Evolutionary conservation across 768 basidiomycete genomes (phyloP), one percentile per base, ranked within the genome.

Genomic region (Piloderma croceum): DNA sequence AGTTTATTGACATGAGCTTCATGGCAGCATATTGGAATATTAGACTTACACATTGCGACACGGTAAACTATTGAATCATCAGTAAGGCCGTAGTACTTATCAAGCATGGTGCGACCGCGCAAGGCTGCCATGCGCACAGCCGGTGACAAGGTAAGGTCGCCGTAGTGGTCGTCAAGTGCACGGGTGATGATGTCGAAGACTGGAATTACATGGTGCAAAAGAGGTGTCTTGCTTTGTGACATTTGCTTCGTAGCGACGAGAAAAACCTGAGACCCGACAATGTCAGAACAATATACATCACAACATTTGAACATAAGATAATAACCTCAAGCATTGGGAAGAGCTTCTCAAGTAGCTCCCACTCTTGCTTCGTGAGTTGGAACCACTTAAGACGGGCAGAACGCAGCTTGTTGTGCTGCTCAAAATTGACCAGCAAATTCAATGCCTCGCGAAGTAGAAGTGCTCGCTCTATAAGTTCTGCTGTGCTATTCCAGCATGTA

Each of bases 201-300:
- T 1, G 58, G 61, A 13, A 61, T 64, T 9, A 62, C 54, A 24
- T 59, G 35, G 33, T 60, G 54, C 22, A 62, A 31, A 2, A 60
- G 51, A 6, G 51, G n/a, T n/a, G n/a, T n/a, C n/a, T n/a, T n/a
- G n/a, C n/a, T n/a, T n/a, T n/a, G n/a, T n/a, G n/a, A n/a, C 1
- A 63, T 49, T 21, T 43, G 17, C 20, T 52, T 46, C 37, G 61
- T 61, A 0, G 52, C 58, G 35, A 34, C 32, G 10, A 49, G 35
- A 32, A 59, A 59, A 4, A 46, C 36, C 58, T 62, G 38, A 43
- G 11, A 13, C 36, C 1, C 31, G 18, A 32, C 15, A 40, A 12
- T 12, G 13, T 5, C 17, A 2, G 15, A 34, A 15, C n/a, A n/a
- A n/a, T 32, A 29, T 32, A 27, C 32, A 17, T 20, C 23, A 17